A percentile compares a stretch with the other conserved stretches of the same genome.
Evolutionary conservation across 2,329 filamentous ascomycete species (phyloP).

Genomic region (Metarhizium anisopliae): DNA sequence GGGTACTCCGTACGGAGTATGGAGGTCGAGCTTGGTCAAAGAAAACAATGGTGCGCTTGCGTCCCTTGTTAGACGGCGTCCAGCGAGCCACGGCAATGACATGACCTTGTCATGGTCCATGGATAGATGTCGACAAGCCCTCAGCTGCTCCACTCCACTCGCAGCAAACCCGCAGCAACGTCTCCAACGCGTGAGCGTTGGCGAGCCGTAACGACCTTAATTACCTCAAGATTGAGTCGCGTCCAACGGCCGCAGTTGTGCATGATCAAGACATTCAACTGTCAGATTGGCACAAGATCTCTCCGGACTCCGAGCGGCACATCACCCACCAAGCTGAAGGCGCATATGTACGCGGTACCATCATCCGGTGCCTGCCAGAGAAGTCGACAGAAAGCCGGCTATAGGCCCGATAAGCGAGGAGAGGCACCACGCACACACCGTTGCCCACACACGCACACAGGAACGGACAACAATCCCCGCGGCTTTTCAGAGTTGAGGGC

Average conservation of each 20-base stretch:
- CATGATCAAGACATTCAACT: neutral
- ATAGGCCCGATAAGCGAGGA: slow-evolving; percentile 8
- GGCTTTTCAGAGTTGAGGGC: neutral
- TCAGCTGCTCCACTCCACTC: slow-evolving; percentile 7
- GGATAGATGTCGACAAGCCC: slow-evolving; percentile 1
- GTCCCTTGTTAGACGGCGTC: neutral
- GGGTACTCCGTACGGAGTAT: too few species aligned
- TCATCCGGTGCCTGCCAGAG: neutral
- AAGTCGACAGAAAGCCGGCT: neutral
- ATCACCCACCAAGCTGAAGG: neutral
- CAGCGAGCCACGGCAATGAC: slow-evolving; percentile 2
- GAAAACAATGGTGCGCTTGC: too few species aligned
- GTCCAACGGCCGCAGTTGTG: slow-evolving; percentile 2
- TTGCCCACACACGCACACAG: slow-evolving; percentile 1
- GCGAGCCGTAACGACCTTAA: slow-evolving; percentile 5
- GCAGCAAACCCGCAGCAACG: slow-evolving; percentile 6
- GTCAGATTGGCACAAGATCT: neutral
- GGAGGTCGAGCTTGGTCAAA: too few species aligned
- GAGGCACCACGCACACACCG: neutral
- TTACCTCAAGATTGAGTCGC: neutral
- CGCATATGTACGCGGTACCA: neutral
- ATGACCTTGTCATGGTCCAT: slow-evolving; percentile 1
- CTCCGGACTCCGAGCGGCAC: slow-evolving; percentile 4
- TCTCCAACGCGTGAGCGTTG: slow-evolving; percentile 5
- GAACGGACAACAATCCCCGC: neutral